Evolutionary conservation across 352 stramenopile genomes (phyloP).

Genomic region (Pythium plurisporium): DNA sequence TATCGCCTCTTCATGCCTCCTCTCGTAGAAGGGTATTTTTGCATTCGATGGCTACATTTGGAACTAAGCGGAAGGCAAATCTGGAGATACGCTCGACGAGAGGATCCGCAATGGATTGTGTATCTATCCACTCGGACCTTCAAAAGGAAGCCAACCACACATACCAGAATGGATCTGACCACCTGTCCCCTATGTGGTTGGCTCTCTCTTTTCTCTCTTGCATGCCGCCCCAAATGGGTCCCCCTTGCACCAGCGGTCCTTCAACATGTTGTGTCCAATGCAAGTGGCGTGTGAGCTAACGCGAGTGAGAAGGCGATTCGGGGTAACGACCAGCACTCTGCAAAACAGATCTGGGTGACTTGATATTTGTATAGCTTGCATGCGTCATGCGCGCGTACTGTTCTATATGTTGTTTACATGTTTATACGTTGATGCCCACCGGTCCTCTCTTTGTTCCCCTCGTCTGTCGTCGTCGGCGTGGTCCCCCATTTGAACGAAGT

Average conservation of each 20-base stretch:
- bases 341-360: conserved; percentile 6
- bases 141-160: neutral
- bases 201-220: no score
- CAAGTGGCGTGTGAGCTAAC: no score
- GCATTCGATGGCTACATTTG: conserved; percentile 18
- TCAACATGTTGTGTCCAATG: no score
- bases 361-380: conserved; percentile 10
- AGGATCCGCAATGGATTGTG: no score
- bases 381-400: no score
- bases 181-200: no score
- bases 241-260: no score
- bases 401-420: conserved; percentile 19
- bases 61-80: neutral
- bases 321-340: conserved; percentile 14
- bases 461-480: no score
- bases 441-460: neutral
- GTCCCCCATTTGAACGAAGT: conserved; percentile 13
- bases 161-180: no score
- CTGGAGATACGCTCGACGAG: neutral
- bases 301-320: conserved; percentile 1
- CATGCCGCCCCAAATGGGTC: no score
- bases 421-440: conserved; percentile 12
- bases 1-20: neutral
- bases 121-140: no score
- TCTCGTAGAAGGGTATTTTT: neutral